Percentiles rank a stretch among this genome's conserved stretches.
phyloP scores from a whole-genome alignment of 2,329 filamentous ascomycete genomes.

The Paecilomyces sp. region DNA sequence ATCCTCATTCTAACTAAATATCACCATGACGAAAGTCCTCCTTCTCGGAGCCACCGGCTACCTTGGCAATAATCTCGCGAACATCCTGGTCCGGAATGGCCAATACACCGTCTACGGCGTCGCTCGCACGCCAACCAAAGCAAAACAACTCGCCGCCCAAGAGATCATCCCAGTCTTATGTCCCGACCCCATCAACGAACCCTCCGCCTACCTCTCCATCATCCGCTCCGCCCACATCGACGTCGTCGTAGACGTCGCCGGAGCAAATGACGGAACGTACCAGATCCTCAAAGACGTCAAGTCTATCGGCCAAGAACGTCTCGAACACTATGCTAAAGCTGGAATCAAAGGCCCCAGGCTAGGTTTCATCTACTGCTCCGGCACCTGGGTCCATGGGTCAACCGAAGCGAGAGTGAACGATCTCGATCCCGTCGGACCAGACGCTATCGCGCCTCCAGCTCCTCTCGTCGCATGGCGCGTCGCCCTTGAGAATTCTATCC shows the following conservation, averaged over 20 bases:
- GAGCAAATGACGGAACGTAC: conserved; percentile 14
- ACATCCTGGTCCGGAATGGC: conserved; percentile 17
- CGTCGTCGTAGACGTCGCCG: conserved; percentile 26
- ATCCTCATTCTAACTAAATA: background rate
- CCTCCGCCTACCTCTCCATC: conserved; percentile 12
- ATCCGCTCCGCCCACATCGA: conserved; percentile 20
- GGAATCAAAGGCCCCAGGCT: conserved; percentile 23
- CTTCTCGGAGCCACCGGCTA: conserved; percentile 27
- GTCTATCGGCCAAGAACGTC: conserved; percentile 9
- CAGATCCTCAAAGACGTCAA: conserved; percentile 12
- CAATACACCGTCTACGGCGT: conserved; percentile 30
- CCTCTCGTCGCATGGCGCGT: conserved; percentile 23
- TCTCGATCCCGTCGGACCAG: conserved; percentile 17
- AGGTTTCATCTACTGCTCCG: conserved; percentile 31
- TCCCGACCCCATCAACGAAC: conserved; percentile 11
- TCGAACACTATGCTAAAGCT: conserved; percentile 12
- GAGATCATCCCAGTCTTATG: conserved; percentile 28
- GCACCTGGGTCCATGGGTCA: conserved; percentile 32
- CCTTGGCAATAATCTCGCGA: conserved; percentile 17
- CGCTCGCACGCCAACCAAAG: conserved; percentile 24
- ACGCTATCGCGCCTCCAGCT: conserved; percentile 11
- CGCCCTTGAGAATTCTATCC: conserved; percentile 23
- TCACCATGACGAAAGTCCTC: conserved; percentile 24
- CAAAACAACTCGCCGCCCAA: conserved; percentile 15
- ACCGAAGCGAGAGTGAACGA: conserved; percentile 19